Conservation (phyloP, 2,329 filamentous ascomycete species). For the Fusarium chuoi region DNA sequence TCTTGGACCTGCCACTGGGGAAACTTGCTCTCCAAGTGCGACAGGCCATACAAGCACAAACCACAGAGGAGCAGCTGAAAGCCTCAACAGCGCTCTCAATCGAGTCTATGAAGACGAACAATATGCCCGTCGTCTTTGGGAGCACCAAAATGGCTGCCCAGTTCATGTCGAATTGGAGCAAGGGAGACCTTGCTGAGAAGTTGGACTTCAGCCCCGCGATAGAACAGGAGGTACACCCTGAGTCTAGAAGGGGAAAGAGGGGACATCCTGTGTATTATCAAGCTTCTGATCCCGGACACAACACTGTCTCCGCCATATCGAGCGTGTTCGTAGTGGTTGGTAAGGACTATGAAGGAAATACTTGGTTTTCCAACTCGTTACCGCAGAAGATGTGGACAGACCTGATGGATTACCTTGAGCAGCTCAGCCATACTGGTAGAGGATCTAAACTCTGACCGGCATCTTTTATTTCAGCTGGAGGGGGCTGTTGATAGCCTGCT, state of each 20-base stretch:
- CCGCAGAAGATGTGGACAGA: slow-evolving; percentile 17
- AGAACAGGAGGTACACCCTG: neutral
- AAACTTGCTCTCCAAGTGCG: slow-evolving; percentile 24
- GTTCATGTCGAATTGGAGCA: slow-evolving; percentile 37
- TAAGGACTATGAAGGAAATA: slow-evolving; percentile 15
- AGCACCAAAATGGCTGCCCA: slow-evolving; percentile 20
- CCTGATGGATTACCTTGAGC: slow-evolving; percentile 8
- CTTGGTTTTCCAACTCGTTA: slow-evolving; percentile 21
- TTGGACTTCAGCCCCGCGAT: slow-evolving; percentile 28
- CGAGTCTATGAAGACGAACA: slow-evolving; percentile 18
- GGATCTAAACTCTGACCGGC: neutral
- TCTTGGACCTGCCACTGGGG: slow-evolving; percentile 7
- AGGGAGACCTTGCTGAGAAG: slow-evolving; percentile 17
- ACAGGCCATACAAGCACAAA: slow-evolving; percentile 17
- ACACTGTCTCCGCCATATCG: slow-evolving; percentile 18
- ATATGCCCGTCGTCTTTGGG: slow-evolving; percentile 16
- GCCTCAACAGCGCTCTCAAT: neutral
- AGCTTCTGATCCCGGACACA: slow-evolving; percentile 15
- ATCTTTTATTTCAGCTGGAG: neutral
- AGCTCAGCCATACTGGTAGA: neutral
- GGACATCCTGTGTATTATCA: slow-evolving; percentile 29
- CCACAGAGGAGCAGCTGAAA: slow-evolving; percentile 34
- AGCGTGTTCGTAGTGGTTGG: slow-evolving; percentile 21
- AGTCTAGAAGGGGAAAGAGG: neutral
- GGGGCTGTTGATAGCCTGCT: neutral